Conservation (phyloP, 2,329 filamentous ascomycete genomes). For the Curvularia lunata region DNA sequence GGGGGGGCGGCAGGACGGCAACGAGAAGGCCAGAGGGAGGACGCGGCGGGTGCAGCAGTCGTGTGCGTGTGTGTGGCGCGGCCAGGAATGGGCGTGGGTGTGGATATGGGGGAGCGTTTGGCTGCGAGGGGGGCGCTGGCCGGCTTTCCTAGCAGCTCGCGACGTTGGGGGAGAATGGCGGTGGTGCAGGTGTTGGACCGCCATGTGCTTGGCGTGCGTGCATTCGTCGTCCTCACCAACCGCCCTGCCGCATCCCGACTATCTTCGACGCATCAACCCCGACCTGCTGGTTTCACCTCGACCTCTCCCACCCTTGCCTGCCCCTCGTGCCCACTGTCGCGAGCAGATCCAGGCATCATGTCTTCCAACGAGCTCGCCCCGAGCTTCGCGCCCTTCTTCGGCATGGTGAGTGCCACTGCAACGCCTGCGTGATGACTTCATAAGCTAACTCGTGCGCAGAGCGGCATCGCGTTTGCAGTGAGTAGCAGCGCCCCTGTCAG, state of each 20-base stretch:
- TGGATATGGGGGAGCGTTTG: conserved; percentile 9
- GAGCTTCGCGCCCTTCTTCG: conserved; percentile 86
- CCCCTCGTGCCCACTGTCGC: background rate
- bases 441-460: conserved; percentile 59
- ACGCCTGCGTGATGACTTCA: conserved; percentile 27
- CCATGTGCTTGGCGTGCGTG: conserved; percentile 17
- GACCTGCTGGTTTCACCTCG: conserved; percentile 2
- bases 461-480: conserved; percentile 74
- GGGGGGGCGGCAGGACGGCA: background rate
- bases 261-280: conserved; percentile 16
- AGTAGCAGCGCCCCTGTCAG: conserved; percentile 30
- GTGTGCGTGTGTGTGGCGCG: conserved; percentile 5
- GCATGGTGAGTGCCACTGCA: conserved; percentile 70
- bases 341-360: conserved; percentile 22
- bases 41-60: background rate
- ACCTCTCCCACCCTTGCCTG: conserved; percentile 5
- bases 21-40: conserved; percentile 10
- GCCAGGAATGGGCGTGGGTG: conserved; percentile 14
- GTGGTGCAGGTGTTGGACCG: conserved; percentile 18
- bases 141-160: conserved; percentile 18
- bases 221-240: conserved; percentile 11
- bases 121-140: conserved; percentile 15
- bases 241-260: conserved; percentile 11
- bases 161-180: conserved; percentile 20
- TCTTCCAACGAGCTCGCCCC: conserved; percentile 57